These are phyloP conservation scores for Podospora australis DNA, from an alignment of 495 filamentous ascomycete species.

Conservation along the genomic window DNA sequence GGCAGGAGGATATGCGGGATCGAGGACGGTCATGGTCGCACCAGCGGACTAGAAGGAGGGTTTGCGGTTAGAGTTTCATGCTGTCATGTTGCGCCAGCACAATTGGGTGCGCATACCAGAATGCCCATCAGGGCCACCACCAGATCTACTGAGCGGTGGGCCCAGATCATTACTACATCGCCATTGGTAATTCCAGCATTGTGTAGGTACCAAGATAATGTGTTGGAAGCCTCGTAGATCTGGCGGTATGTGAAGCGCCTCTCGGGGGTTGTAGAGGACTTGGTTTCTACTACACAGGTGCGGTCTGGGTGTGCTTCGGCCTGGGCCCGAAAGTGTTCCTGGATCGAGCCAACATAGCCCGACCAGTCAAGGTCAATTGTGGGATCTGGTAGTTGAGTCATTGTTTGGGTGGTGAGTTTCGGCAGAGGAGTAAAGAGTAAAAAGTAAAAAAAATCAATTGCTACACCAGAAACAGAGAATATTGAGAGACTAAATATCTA, in stretches of 20 bases:
- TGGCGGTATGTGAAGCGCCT: conserved; percentile 80
- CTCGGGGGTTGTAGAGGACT: conserved; percentile 48
- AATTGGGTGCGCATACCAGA: conserved; percentile 25
- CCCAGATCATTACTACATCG: conserved; percentile 92
- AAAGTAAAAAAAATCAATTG: neutral
- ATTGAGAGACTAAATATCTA: too few relatives aligned
- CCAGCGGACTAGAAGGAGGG: conserved; percentile 43
- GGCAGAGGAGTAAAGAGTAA: neutral
- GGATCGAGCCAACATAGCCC: conserved; percentile 56
- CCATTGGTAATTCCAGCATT: conserved; percentile 65
- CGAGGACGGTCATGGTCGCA: conserved; percentile 74
- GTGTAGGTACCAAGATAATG: conserved; percentile 71
- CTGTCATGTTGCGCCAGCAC: neutral
- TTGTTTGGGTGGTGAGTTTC: conserved; percentile 4
- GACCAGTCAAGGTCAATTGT: conserved; percentile 77
- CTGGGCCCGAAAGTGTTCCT: conserved; percentile 46
- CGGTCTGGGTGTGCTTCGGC: conserved; percentile 68
- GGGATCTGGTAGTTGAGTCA: conserved; percentile 58
- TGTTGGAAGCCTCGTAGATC: conserved; percentile 80
- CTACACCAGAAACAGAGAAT: too few relatives aligned
- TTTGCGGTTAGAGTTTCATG: neutral
- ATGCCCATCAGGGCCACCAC: conserved; percentile 61
- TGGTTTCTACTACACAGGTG: conserved; percentile 79
- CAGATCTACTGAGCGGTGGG: conserved; percentile 70
- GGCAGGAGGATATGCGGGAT: conserved; percentile 82